Evolutionary conservation across 768 basidiomycete species (phyloP).

Genomic region (Boletus patriciae): DNA sequence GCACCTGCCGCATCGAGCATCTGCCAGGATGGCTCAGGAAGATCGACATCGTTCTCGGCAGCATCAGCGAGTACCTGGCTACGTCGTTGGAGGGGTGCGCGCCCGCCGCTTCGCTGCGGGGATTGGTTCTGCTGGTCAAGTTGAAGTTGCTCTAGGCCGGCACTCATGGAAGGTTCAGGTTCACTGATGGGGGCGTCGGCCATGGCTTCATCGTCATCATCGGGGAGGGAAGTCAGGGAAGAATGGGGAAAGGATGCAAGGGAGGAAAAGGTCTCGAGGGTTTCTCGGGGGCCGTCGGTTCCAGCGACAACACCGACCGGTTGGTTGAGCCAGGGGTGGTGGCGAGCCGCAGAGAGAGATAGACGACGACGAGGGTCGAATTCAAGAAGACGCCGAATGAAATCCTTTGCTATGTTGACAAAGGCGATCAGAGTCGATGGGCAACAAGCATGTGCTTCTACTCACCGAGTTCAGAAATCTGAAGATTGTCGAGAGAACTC

Average conservation of each 20-base stretch:
- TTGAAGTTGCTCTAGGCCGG: conserved; percentile 35
- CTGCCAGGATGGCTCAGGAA: conserved; percentile 56
- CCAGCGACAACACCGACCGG: neutral
- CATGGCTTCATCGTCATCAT: conserved; percentile 23
- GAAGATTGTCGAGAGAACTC: conserved; percentile 40
- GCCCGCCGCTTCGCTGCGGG: conserved; percentile 11
- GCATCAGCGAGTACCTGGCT: conserved; percentile 49
- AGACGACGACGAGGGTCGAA: conserved; percentile 66
- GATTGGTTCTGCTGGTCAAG: conserved; percentile 25
- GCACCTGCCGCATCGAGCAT: conserved; percentile 43
- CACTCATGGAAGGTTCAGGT: conserved; percentile 33
- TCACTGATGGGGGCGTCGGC: conserved; percentile 10
- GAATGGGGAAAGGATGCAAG: conserved; percentile 15
- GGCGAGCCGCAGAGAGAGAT: conserved; percentile 63
- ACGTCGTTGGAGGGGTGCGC: conserved; percentile 43
- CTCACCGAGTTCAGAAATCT: conserved; percentile 51
- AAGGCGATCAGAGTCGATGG: neutral
- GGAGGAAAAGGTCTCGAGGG: conserved; percentile 3
- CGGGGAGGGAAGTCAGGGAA: conserved; percentile 24
- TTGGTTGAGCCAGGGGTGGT: conserved; percentile 72
- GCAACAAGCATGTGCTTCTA: neutral
- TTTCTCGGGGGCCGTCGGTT: conserved; percentile 1
- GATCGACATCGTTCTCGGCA: conserved; percentile 39
- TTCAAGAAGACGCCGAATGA: conserved; percentile 66
- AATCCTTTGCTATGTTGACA: conserved; percentile 58